phyloP scores from a whole-genome alignment of 805 yeast species.

The Candida xyloterini region DNA sequence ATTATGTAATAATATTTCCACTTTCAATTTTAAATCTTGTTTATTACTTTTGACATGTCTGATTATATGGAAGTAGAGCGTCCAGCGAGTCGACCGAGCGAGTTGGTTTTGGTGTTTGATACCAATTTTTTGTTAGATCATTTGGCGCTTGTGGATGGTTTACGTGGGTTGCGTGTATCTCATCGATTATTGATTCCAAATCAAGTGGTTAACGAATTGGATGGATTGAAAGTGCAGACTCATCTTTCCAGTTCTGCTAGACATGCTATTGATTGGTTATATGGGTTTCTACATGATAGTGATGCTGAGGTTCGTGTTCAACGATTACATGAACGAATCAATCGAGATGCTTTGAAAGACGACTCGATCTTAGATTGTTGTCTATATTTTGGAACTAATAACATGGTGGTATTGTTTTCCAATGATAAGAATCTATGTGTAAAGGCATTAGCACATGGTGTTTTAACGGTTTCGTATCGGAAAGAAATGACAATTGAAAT shows the following conservation, averaged over 20 bases:
- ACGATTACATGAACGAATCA: conserved; percentile 50
- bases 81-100: neutral
- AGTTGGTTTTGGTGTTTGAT: conserved; percentile 57
- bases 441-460: conserved; percentile 66
- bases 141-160: conserved; percentile 51
- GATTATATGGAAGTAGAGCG: no score
- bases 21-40: no score
- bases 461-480: conserved; percentile 60
- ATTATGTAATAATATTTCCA: neutral
- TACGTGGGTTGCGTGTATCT: conserved; percentile 38
- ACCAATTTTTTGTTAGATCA: conserved; percentile 82
- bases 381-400: conserved; percentile 48
- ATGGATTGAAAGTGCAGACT: conserved; percentile 64
- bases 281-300: conserved; percentile 49
- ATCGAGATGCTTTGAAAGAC: conserved; percentile 52
- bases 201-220: conserved; percentile 73
- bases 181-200: conserved; percentile 63
- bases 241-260: conserved; percentile 47
- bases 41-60: neutral
- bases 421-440: conserved; percentile 82
- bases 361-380: conserved; percentile 88
- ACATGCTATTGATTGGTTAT: conserved; percentile 78
- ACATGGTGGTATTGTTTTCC: conserved; percentile 61
- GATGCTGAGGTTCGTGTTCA: conserved; percentile 63
- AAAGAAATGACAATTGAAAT: conserved; percentile 41